Base-by-base conservation (phyloP, 192 early-diverging fungal genomes). In the Umbelopsis sp. region DNA sequence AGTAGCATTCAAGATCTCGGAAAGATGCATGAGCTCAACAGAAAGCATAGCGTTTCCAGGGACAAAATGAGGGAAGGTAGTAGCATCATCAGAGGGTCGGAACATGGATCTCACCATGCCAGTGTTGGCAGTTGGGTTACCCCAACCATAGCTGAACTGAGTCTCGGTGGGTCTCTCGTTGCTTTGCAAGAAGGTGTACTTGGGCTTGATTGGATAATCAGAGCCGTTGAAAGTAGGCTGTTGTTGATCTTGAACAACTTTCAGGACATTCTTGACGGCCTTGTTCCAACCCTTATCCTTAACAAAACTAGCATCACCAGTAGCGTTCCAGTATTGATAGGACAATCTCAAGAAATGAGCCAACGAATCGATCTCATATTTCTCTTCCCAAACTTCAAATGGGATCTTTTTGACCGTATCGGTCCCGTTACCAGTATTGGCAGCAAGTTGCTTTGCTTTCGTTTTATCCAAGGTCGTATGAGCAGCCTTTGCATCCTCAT, bases 291-390 rank as follows among this genome's bases (percentile, higher is more conserved):
- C 41, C 46, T 27, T 16, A 13, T 71, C 46, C 25, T 64, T 53
- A 13, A 83, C 61, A 49, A 82, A 55, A 27, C 20, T 49, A 5
- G 61, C 47, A 21, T 85, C 79, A 21, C 70, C 64, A 4, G 86
- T 85, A 6, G 79, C 52, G 6, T 64, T 45, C 74, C 81, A 87
- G 49, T 81, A 89, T 16, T 65, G 18, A 33, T 78, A 69, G 1
- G 84, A 73, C 3, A 89, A 23, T 67, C 87, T 85, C 48, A 90
- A 74, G 35, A 89, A 90, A 30, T 88, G 79, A 1, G 81, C 80
- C 58, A 88, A 75, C 30, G 86, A 88, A 78, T 90, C 88, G 22
- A 90, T 65, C 67, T 90, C 88, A 44, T 67, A 67, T 67, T 90
- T 90, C n/a, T 84, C 79, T 52, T 90, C 86, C 68, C 73, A 85